Conservation (phyloP, 331 rosid genomes). For the Acacia pycnantha region DNA sequence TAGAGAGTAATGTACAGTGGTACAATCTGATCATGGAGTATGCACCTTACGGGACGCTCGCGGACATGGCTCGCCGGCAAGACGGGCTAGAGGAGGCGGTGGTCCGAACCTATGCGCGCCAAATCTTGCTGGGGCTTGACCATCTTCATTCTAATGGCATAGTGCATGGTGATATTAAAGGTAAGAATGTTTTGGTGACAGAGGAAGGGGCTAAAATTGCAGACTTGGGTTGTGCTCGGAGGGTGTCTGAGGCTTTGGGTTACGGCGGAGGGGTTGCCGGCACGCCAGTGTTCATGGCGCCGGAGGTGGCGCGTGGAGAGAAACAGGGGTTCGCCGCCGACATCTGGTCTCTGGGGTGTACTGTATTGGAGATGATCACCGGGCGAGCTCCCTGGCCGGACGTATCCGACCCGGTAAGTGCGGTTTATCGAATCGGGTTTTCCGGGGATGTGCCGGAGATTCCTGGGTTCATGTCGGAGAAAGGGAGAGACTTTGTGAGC, state of each 20-base stretch:
- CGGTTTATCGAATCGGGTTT: slow-evolving; percentile 46
- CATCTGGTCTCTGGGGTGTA: slow-evolving; percentile 68
- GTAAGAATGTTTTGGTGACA: slow-evolving; percentile 47
- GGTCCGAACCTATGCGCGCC: slow-evolving; percentile 35
- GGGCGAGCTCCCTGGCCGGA: slow-evolving; percentile 50
- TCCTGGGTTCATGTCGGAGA: slow-evolving; percentile 56
- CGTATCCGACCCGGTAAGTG: slow-evolving; percentile 41
- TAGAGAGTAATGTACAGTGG: slow-evolving; percentile 36
- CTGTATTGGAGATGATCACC: slow-evolving; percentile 56
- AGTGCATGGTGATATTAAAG: slow-evolving; percentile 66
- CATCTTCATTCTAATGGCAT: slow-evolving; percentile 50
- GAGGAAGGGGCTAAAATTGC: slow-evolving; percentile 51
- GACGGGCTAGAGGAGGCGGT: slow-evolving; percentile 40
- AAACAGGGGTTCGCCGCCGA: slow-evolving; percentile 60
- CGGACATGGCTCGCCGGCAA: slow-evolving; percentile 30
- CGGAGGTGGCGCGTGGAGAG: slow-evolving; percentile 74
- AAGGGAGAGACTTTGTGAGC: slow-evolving; percentile 67
- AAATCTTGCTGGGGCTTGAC: slow-evolving; percentile 45
- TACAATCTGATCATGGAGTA: slow-evolving; percentile 59
- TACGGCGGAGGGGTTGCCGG: slow-evolving; percentile 32
- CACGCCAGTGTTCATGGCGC: slow-evolving; percentile 66
- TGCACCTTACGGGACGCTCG: slow-evolving; percentile 47
- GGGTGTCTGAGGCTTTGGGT: neutral
- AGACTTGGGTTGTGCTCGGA: slow-evolving; percentile 62
- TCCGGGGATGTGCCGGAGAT: slow-evolving; percentile 49